Evolutionary conservation across 768 basidiomycete genomes (phyloP).

Genomic region (Suillus ampliporus): DNA sequence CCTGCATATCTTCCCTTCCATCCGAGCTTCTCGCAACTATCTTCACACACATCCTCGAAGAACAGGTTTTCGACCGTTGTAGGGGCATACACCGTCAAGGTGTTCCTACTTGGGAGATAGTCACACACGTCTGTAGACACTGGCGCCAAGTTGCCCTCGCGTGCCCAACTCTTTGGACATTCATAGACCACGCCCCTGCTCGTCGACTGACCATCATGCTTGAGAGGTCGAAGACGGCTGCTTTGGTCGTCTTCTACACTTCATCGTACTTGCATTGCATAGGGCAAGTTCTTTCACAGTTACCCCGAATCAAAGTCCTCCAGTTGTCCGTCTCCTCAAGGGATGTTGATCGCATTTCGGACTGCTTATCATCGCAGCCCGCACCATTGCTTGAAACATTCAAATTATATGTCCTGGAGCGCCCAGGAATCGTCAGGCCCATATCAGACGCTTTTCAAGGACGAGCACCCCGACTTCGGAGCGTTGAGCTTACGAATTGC

Average conservation of each 20-base stretch:
- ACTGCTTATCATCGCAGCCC: constrained; percentile 15
- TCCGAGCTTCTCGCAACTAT: constrained; percentile 27
- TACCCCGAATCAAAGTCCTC: constrained; percentile 34
- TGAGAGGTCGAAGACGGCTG: constrained; percentile 45
- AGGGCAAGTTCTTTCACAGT: constrained; percentile 36
- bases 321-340: constrained; percentile 33
- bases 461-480: constrained; percentile 35
- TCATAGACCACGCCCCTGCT: constrained; percentile 37
- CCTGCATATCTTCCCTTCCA: constrained; percentile 24
- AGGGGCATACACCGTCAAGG: no score
- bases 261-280: constrained; percentile 31
- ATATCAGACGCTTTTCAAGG: constrained; percentile 36
- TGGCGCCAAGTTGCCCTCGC: constrained; percentile 51
- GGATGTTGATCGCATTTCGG: constrained; percentile 28
- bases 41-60: constrained; percentile 19
- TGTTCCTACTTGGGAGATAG: constrained; percentile 26
- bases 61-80: background rate
- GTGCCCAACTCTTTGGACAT: constrained; percentile 47
- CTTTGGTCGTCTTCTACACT: constrained; percentile 24
- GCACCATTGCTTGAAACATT: constrained; percentile 5
- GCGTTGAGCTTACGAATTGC: constrained; percentile 37
- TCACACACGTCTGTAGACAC: constrained; percentile 35
- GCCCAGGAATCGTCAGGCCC: constrained; percentile 22
- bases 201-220: no score
- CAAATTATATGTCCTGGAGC: constrained; percentile 17